Evolutionary conservation across 192 early-diverging fungal genomes (phyloP).

Genomic region (Geosiphon pyriformis): DNA sequence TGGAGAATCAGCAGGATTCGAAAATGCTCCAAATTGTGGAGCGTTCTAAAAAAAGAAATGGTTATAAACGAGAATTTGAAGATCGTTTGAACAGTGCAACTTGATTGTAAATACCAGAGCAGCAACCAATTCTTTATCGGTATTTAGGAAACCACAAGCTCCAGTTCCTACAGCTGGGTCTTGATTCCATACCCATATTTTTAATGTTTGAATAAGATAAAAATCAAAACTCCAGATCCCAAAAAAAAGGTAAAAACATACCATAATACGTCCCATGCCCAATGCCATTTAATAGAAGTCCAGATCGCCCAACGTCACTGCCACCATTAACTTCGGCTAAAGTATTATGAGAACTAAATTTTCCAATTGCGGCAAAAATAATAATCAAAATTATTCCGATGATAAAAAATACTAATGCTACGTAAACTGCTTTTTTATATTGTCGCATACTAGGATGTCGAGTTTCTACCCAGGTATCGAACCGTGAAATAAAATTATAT

Average conservation of each 20-base stretch:
- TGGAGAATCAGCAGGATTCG: constrained; percentile 37
- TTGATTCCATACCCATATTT: too few species aligned
- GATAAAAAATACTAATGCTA: constrained; percentile 13
- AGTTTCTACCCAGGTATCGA: constrained; percentile 5
- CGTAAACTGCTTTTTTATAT: background rate
- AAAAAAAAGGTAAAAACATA: background rate
- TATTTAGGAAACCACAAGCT: constrained; percentile 7
- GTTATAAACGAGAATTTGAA: background rate
- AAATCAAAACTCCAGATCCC: background rate
- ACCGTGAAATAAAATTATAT: background rate
- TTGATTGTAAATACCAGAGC: constrained; percentile 15
- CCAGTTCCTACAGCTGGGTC: constrained; percentile 18
- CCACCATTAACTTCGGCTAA: too few species aligned
- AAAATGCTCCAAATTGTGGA: constrained; percentile 43
- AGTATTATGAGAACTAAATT: background rate
- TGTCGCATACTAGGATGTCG: background rate
- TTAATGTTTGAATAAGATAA: background rate
- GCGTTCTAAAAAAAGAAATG: constrained; percentile 3
- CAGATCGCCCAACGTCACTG: background rate
- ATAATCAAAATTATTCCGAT: constrained; percentile 9
- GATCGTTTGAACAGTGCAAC: background rate
- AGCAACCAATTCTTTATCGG: constrained; percentile 20
- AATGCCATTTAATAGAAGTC: constrained; percentile 2
- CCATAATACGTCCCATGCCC: constrained; percentile 25
- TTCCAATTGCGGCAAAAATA: constrained; percentile 10